Conservation (phyloP, 192 early-diverging fungal genomes). For the Linnemannia schmuckeri region DNA sequence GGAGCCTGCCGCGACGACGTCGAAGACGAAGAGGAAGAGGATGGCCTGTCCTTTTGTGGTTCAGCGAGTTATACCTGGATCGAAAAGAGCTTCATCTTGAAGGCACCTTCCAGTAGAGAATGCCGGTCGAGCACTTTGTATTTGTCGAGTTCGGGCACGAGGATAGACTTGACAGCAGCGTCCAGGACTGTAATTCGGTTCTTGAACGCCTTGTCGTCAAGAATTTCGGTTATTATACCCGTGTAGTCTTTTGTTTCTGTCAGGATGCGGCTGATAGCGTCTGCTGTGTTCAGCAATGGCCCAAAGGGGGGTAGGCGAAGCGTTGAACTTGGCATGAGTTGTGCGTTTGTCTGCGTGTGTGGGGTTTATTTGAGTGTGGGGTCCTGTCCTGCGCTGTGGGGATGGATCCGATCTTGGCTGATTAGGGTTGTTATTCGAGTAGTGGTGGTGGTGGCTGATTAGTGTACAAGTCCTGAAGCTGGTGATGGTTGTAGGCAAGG, state of each 20-base stretch:
- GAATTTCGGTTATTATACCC: not conserved
- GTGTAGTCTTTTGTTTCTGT: not conserved
- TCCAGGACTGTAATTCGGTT: conserved; percentile 8
- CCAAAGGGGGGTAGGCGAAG: conserved; percentile 24
- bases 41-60: not conserved
- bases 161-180: conserved; percentile 4
- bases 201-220: not conserved
- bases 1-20: conserved; percentile 7
- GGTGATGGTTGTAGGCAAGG: not conserved
- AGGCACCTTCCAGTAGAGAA: conserved; percentile 31
- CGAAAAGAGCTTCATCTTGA: conserved; percentile 42
- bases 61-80: conserved; percentile 33
- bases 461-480: not conserved
- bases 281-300: conserved; percentile 29
- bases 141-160: conserved; percentile 19
- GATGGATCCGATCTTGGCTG: not conserved
- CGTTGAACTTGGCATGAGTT: not conserved
- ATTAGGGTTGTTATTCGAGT: not conserved
- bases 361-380: not conserved
- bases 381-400: not conserved
- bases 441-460: not conserved
- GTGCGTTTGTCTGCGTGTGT: not conserved
- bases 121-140: conserved; percentile 16
- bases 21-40: not conserved
- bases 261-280: conserved; percentile 22